Base-by-base conservation (phyloP, 208 protist genomes). In the Crithidia bombi region DNA sequence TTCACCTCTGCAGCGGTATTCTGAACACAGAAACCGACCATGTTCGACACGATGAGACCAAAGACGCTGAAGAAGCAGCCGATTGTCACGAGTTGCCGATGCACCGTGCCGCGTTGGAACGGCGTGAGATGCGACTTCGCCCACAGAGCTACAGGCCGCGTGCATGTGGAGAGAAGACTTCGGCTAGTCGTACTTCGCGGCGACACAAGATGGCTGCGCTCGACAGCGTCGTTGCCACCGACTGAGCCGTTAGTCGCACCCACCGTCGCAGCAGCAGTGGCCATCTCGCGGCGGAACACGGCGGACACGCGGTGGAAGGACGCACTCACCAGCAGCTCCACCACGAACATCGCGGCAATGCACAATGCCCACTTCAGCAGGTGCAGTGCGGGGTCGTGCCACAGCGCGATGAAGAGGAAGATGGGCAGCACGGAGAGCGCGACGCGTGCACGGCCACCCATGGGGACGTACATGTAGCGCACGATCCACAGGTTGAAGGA, bases 401-500 rank as follows among this genome's bases (percentile, higher is more conserved):
- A 98, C 21, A 97, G 47, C 23, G 91, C 93, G 55, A 98, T 92
- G 72, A 98, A 98, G 52, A 93, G 81, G 70, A 98, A 97, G 52
- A 98, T 96, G 21, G 94, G 80, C 75, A 92, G 88, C 33, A 98
- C 83, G 21, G 70, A 91, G 7, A 86, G 54, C 41, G 82, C 46
- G 41, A 88, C 81, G 46, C 58, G 74, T 25, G 50, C 59, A 49
- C 69, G 79, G 41, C 93, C 94, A 30, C 93, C 92, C 68, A 98
- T 83, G 19, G 95, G 95, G 32, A 97, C 86, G 78, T 98, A 98
- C 79, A 98, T 86, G 81, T 98, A 98, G 26, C 94, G 90, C 52
- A 97, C 82, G 49, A 97, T 89, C 91, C 94, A 98, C 50, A 95
- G 69, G 71, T 98, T 98, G 73, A 98, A 94, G 23, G 86, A 92